Evolutionary conservation across 2,329 filamentous ascomycete genomes (phyloP).

Genomic region (Hypoxylon sp.): DNA sequence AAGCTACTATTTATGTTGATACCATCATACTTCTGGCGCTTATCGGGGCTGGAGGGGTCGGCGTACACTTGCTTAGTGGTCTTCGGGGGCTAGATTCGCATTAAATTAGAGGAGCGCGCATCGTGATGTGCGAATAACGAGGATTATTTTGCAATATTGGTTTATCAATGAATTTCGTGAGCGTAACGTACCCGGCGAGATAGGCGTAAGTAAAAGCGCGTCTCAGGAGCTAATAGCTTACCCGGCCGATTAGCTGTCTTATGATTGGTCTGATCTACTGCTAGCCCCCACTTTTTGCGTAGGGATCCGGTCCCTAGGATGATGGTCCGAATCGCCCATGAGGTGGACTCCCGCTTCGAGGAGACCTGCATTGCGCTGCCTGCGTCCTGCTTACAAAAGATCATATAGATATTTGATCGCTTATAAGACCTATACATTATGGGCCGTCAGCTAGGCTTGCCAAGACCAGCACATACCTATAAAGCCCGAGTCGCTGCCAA

Average conservation of each 20-base stretch:
- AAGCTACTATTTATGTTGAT: constrained; percentile 31
- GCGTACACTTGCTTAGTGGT: constrained; percentile 18
- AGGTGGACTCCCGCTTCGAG: constrained; percentile 10
- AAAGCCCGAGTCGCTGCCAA: constrained; percentile 13
- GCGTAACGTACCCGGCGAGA: neutral
- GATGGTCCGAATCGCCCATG: constrained; percentile 11
- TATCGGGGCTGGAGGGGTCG: constrained; percentile 7
- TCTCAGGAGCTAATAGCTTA: constrained; percentile 7
- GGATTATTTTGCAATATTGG: neutral
- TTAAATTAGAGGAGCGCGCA: constrained; percentile 16
- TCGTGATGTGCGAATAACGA: constrained; percentile 23
- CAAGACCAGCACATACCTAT: constrained; percentile 29
- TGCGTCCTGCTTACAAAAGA: neutral
- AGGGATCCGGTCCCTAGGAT: constrained; percentile 2
- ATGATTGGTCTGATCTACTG: constrained; percentile 18
- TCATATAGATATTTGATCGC: constrained; percentile 6
- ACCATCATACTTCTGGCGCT: constrained; percentile 26
- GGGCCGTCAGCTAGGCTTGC: neutral
- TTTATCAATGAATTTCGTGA: neutral
- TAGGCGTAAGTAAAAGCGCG: neutral
- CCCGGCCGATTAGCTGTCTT: neutral
- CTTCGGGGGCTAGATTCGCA: constrained; percentile 21
- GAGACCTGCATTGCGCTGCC: constrained; percentile 5
- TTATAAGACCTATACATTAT: constrained; percentile 18
- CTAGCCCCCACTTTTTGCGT: neutral